Base-by-base conservation (phyloP, 257 asterid species). In the Salvia rosmarinus region DNA sequence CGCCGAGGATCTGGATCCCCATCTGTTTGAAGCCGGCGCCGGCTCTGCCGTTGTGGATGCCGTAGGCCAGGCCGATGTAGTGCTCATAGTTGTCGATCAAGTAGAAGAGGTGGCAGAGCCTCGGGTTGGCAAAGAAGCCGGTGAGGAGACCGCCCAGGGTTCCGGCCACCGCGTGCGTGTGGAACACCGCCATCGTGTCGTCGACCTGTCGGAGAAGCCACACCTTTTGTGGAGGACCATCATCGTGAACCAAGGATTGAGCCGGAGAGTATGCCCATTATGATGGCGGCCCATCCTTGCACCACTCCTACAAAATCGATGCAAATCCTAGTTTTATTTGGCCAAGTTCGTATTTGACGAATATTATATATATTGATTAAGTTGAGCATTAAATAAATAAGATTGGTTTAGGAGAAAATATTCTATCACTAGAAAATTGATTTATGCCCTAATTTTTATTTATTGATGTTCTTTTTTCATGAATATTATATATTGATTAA, bases 271-370 rank as follows among this genome's bases (percentile, higher is more conserved):
- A 86, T 0, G 12, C 96, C 97, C 97, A 91, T 91, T 19, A 89
- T 20, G 9, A 91, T 82, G 34, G 96, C 97, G 20, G 93, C 96
- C 97, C 97, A 89, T 0, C 97, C 95, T 30, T 91, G 97, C 40
- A 91, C 97, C 12, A 89, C 85, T 0, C 97, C 96, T 82, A 79
- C 56, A 2, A 32, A 32, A 32, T 32, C 37, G 6, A 32, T 4
- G 37, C 5, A 32, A 2, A 32, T 5, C 6, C 6, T 32, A 32
- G 6, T 32, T 25, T n/a, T n/a, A n/a, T n/a, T n/a, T n/a, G n/a
- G n/a, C n/a, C n/a, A n/a, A n/a, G n/a, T n/a, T n/a, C n/a, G n/a
- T n/a, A n/a, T n/a, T n/a, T n/a, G n/a, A n/a, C n/a, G n/a, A n/a
- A n/a, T n/a, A n/a, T n/a, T n/a, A n/a, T n/a, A n/a, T n/a, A n/a